Percentiles rank a stretch among this genome's conserved stretches.
Conservation (phyloP, 768 basidiomycete species). For the Hygrocybe coccinea region DNA sequence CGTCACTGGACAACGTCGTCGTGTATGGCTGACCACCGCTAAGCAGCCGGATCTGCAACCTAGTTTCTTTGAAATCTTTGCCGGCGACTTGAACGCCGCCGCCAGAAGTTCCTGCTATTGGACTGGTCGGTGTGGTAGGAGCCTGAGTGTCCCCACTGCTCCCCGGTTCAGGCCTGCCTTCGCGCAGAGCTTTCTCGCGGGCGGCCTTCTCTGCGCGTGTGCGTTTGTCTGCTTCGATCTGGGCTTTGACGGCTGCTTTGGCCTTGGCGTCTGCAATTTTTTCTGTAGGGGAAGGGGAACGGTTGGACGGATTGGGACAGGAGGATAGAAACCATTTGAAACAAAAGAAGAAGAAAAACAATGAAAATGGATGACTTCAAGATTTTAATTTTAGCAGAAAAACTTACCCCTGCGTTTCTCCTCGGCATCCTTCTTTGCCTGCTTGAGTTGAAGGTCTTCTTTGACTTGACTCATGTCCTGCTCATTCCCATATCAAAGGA, state of each 20-base stretch:
- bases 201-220: constrained; percentile 84
- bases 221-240: constrained; percentile 92
- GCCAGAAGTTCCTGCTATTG: constrained; percentile 33
- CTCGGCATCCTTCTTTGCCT: constrained; percentile 78
- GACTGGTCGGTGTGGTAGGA: constrained; percentile 27
- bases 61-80: constrained; percentile 79
- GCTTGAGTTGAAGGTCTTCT: constrained; percentile 74
- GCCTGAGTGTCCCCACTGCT: constrained; percentile 33
- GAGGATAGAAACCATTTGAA: too few species aligned
- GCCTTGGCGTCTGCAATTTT: constrained; percentile 88
- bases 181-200: constrained; percentile 85
- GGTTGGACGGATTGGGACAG: too few species aligned
- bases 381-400: not conserved
- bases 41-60: constrained; percentile 85
- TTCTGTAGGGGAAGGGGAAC: constrained; percentile 53
- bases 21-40: constrained; percentile 78
- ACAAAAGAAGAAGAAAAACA: too few species aligned
- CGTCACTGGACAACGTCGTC: constrained; percentile 73
- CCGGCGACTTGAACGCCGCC: constrained; percentile 45
- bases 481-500: too few species aligned
- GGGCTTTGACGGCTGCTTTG: constrained; percentile 80
- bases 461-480: constrained; percentile 69
- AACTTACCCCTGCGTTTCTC: constrained; percentile 68
- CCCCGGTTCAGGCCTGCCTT: constrained; percentile 50
- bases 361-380: too few species aligned